Evolutionary conservation across 768 basidiomycete species (phyloP).

Genomic region (Boletus sensibilis): DNA sequence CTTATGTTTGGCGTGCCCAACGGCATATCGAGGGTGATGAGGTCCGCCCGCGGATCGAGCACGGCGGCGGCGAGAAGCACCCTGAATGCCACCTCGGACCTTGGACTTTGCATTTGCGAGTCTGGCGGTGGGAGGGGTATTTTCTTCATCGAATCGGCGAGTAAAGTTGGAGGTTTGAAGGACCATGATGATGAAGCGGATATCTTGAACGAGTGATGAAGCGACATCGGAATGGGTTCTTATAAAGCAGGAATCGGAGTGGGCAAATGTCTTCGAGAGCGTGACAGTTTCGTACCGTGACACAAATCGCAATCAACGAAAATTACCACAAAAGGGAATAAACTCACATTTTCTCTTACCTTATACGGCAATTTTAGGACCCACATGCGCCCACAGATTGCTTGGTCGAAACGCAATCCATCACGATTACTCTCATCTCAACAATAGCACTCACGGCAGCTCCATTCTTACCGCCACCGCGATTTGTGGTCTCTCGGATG

Average conservation of each 20-base stretch:
- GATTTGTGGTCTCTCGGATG: background rate
- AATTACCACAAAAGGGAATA: slow-evolving; percentile 22
- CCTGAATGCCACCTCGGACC: slow-evolving; percentile 32
- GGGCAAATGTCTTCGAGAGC: slow-evolving; percentile 7
- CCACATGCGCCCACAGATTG: slow-evolving; percentile 26
- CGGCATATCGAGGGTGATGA: slow-evolving; percentile 33
- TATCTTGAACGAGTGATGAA: background rate
- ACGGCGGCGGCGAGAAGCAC: slow-evolving; percentile 41
- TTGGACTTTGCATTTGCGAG: slow-evolving; percentile 11
- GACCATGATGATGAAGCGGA: slow-evolving; percentile 24
- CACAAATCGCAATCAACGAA: slow-evolving; percentile 31
- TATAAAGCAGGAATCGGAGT: slow-evolving; percentile 25
- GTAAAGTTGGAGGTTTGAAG: slow-evolving; percentile 20
- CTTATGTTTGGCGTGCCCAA: slow-evolving; percentile 42
- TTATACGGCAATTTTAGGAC: slow-evolving; percentile 29
- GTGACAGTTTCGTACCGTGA: slow-evolving; percentile 33
- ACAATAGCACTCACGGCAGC: slow-evolving; percentile 5
- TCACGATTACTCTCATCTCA: slow-evolving; percentile 1
- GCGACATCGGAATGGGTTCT: slow-evolving; percentile 14
- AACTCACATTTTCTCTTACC: slow-evolving; percentile 10
- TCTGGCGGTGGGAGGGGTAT: slow-evolving; percentile 30
- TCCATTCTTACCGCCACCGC: background rate
- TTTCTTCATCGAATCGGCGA: slow-evolving; percentile 32
- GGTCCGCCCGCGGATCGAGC: slow-evolving; percentile 31
- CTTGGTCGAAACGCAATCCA: slow-evolving; percentile 26